Conservation (phyloP, 2,329 filamentous ascomycete species). For the Penicillium sp. region DNA sequence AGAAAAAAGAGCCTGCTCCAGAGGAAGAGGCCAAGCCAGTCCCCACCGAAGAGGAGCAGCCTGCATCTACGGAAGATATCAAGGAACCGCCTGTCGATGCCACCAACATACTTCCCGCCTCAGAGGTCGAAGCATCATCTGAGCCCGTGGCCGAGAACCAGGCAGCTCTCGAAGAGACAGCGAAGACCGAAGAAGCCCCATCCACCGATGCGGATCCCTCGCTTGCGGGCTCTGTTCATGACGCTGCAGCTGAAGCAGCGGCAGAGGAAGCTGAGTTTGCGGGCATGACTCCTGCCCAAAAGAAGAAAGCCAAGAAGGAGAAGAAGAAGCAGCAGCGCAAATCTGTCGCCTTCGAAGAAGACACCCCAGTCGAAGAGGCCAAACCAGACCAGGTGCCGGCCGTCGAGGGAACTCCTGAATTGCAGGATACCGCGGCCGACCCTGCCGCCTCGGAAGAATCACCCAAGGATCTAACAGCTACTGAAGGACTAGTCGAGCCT, state of each 20-base stretch:
- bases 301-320: constrained; percentile 21
- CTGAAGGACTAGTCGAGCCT: neutral
- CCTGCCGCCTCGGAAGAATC: constrained; percentile 3
- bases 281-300: constrained; percentile 17
- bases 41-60: neutral
- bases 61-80: neutral
- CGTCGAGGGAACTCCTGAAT: neutral
- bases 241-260: neutral
- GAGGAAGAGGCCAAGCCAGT: neutral
- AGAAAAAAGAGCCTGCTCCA: neutral
- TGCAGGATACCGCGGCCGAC: neutral
- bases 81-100: neutral
- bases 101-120: neutral
- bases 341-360: constrained; percentile 17
- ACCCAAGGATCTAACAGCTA: constrained; percentile 1
- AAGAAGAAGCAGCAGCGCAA: constrained; percentile 25
- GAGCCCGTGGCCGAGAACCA: neutral
- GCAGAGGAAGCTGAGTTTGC: constrained; percentile 5
- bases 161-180: constrained; percentile 1
- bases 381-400: constrained; percentile 7
- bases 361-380: neutral
- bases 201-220: constrained; percentile 1
- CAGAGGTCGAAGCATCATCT: neutral
- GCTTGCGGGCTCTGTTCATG: neutral
- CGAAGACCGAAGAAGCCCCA: neutral